Percentiles rank a stretch among this genome's conserved stretches.
phyloP scores from a whole-genome alignment of 495 filamentous ascomycete genomes.

The Daldinia grandis region DNA sequence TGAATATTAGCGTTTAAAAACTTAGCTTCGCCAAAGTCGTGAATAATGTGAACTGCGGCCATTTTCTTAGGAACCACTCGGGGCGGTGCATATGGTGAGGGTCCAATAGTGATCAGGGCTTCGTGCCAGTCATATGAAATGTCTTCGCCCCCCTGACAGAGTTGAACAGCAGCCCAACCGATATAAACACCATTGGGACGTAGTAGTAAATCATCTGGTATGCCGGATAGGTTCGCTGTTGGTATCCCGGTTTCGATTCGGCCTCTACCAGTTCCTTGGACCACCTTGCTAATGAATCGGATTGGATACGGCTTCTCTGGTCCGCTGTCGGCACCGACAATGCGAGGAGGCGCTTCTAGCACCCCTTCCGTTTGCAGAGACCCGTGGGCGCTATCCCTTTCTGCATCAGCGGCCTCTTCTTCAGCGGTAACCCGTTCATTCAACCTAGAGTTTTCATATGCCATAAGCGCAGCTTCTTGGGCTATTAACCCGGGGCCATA shows the following conservation, averaged over 20 bases:
- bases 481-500: slow-evolving; percentile 57
- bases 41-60: slow-evolving; percentile 55
- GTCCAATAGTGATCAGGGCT: slow-evolving; percentile 61
- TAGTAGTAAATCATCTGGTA: slow-evolving; percentile 56
- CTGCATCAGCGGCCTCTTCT: slow-evolving; percentile 39
- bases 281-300: slow-evolving; percentile 57
- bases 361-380: slow-evolving; percentile 31
- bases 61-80: slow-evolving; percentile 52
- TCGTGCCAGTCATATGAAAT: slow-evolving; percentile 57
- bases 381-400: slow-evolving; percentile 39
- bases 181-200: slow-evolving; percentile 69
- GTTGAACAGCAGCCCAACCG: slow-evolving; percentile 63
- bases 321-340: slow-evolving; percentile 55
- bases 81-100: slow-evolving; percentile 48
- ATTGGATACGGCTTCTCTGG: slow-evolving; percentile 67
- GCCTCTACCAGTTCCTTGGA: slow-evolving; percentile 46
- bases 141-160: slow-evolving; percentile 31
- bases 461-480: slow-evolving; percentile 53
- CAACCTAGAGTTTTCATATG: slow-evolving; percentile 51
- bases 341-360: slow-evolving; percentile 26
- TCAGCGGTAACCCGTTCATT: slow-evolving; percentile 45
- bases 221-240: slow-evolving; percentile 53
- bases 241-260: slow-evolving; percentile 45
- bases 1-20: slow-evolving; percentile 54
- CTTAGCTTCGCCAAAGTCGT: slow-evolving; percentile 54